Conservation (phyloP, 1,284 basidiomycete species). For the Fomitopsis schrenkii region DNA sequence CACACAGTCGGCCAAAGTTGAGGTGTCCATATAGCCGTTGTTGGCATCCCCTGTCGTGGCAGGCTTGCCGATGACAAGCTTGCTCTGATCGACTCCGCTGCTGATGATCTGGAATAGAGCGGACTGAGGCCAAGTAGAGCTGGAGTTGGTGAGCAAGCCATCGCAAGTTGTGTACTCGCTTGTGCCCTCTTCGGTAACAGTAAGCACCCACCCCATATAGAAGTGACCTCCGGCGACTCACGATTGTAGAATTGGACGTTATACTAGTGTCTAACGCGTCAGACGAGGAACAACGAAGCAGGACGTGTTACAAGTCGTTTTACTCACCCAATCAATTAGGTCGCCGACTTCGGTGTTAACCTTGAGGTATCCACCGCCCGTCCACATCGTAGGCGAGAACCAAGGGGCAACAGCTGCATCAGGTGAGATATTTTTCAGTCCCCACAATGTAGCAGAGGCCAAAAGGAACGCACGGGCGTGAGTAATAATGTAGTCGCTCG, state of each 20-base stretch:
- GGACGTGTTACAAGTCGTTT: not conserved
- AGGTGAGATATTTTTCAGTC: not conserved
- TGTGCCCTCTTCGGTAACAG: slow-evolving; percentile 40
- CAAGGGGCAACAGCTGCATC: slow-evolving; percentile 47
- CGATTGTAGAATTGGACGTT: slow-evolving; percentile 65
- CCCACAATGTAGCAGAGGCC: not conserved
- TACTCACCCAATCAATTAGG: slow-evolving; percentile 35
- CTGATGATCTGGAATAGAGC: slow-evolving; percentile 61
- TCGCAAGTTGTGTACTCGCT: slow-evolving; percentile 55
- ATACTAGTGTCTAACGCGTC: slow-evolving; percentile 27
- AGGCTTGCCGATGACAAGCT: slow-evolving; percentile 63
- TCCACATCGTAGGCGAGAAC: slow-evolving; percentile 48
- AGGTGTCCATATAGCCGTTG: slow-evolving; percentile 54
- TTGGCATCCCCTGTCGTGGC: slow-evolving; percentile 46
- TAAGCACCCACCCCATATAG: not conserved
- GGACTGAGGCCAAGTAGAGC: slow-evolving; percentile 44
- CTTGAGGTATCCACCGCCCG: slow-evolving; percentile 57
- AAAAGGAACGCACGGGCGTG: slow-evolving; percentile 30
- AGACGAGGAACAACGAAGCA: not conserved
- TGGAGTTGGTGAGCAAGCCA: slow-evolving; percentile 49
- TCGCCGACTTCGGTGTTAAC: slow-evolving; percentile 55
- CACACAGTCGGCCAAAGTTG: slow-evolving; percentile 51
- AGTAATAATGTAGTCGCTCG: slow-evolving; percentile 31
- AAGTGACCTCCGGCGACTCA: slow-evolving; percentile 23
- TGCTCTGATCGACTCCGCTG: slow-evolving; percentile 46